Base-by-base conservation (phyloP, 371 early-diverging fungal genomes). In the Mucor sp. region DNA sequence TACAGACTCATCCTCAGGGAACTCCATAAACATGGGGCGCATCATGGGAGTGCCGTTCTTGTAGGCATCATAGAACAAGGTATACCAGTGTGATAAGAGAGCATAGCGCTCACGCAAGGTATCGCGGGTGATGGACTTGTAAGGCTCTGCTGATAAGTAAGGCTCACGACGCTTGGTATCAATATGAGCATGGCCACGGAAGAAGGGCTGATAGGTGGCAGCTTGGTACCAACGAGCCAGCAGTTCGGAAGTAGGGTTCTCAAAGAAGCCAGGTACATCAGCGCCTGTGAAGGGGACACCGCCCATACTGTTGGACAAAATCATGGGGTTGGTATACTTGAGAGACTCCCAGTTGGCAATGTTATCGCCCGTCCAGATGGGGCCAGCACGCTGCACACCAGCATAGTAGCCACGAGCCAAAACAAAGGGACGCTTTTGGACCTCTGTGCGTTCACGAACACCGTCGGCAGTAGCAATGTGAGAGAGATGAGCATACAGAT, bases 151-250 rank as follows among this genome's bases (percentile, higher is more conserved):
- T 76, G 93, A 89, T 32, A 98, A 73, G 92, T 97, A 99, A 9
- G 99, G 98, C 74, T 98, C 98, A 37, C 97, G 89, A 21, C 99
- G 91, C 79, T 95, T 95, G 68, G 97, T 94, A 78, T 93, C 95
- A 68, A 95, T 91, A 76, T 95, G 95, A 6, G 96, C 95, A 79
- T 97, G 97, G 1, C 87, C 97, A 63, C 97, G 89, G 87, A 94
- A 93, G 82, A 97, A 97, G 6, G 97, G 97, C 65, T 95, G 94
- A 80, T 90, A 93, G 6, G 89, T 89, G 39, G 84, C 97, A n/a
- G 91, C 81, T 78, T 95, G 96, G 72, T 94, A 95, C 97, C 97
- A 97, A 9, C 97, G 92, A 0, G 85, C 79, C 60, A 94, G 75
- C 4, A 97, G 74, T 41, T 95, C 95, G 2, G 90, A 76, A 0